These are phyloP conservation scores for Solanum acaule DNA, from an alignment of 257 asterid species.

Conservation along the genomic window DNA sequence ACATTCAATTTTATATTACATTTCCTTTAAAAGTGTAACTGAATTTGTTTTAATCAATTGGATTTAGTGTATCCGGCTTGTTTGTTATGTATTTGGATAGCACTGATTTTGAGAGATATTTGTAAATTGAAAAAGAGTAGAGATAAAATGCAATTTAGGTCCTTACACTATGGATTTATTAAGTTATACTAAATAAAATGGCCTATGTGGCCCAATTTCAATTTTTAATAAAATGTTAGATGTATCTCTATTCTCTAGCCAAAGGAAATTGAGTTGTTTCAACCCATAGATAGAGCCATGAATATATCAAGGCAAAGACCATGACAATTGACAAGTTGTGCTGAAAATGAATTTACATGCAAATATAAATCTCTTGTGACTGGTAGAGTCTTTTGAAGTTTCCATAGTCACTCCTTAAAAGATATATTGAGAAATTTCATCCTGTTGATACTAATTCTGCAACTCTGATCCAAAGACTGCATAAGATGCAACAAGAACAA, in stretches of 20 bases:
- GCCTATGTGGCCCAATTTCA: not conserved
- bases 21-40: too few relatives aligned
- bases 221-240: not conserved
- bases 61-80: too few relatives aligned
- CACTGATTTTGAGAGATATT: too few relatives aligned
- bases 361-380: not conserved
- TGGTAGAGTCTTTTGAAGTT: not conserved
- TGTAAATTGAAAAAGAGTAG: too few relatives aligned
- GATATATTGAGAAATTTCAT: not conserved
- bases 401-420: not conserved
- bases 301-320: not conserved
- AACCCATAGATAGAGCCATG: not conserved
- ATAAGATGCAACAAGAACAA: not conserved
- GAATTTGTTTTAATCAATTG: too few relatives aligned
- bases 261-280: not conserved
- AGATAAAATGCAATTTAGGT: too few relatives aligned
- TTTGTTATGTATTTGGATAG: too few relatives aligned
- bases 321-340: not conserved
- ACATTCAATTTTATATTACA: too few relatives aligned
- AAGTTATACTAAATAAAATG: not conserved
- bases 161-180: too few relatives aligned
- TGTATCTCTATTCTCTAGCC: not conserved
- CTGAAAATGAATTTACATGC: not conserved
- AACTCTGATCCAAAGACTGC: not conserved
- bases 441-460: not conserved